phyloP scores from a whole-genome alignment of 2,329 filamentous ascomycete genomes.

The Endothia cerciana region DNA sequence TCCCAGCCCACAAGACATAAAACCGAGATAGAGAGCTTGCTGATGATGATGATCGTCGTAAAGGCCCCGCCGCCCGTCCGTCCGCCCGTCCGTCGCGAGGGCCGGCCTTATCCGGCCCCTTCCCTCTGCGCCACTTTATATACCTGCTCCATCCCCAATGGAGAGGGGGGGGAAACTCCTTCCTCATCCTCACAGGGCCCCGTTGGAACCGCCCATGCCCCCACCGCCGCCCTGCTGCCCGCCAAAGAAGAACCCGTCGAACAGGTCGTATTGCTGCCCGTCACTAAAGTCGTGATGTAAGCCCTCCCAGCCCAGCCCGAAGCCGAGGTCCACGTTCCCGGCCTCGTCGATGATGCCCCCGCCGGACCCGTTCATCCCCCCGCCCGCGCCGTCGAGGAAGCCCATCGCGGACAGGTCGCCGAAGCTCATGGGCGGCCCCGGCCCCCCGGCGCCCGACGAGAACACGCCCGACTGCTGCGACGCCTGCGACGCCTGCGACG shows the following conservation, averaged over 20 bases:
- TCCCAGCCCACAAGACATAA: no score
- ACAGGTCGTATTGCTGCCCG: conserved; percentile 65
- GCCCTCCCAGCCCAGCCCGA: conserved; percentile 67
- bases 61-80: no score
- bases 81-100: no score
- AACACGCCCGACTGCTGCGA: conserved; percentile 34
- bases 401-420: conserved; percentile 58
- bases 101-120: no score
- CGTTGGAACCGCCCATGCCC: conserved; percentile 38
- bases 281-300: conserved; percentile 67
- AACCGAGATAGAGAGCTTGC: no score
- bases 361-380: conserved; percentile 32
- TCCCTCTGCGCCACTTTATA: no score
- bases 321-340: conserved; percentile 56
- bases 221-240: conserved; percentile 49
- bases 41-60: no score
- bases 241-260: conserved; percentile 76
- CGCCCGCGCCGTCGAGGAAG: conserved; percentile 48
- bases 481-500: conserved; percentile 40
- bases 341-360: conserved; percentile 22
- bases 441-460: conserved; percentile 31
- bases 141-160: no score
- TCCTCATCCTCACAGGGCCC: conserved; percentile 21
- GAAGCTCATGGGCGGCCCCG: conserved; percentile 39
- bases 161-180: no score